Base-by-base conservation (phyloP, 2,329 filamentous ascomycete species). In the Pezicula carpinea region DNA sequence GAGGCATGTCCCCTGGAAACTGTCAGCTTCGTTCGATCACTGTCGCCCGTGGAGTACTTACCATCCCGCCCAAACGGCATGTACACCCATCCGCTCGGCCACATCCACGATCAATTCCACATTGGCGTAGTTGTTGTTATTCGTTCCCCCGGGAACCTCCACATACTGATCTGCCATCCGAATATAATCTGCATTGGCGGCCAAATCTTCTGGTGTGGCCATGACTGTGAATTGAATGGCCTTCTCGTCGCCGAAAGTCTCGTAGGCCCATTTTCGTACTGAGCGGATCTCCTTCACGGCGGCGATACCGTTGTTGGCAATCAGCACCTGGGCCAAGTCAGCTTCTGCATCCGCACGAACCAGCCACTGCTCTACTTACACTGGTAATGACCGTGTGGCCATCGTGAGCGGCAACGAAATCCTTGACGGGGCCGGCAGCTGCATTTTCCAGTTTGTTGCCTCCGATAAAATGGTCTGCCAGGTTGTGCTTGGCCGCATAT, bases 61-160 rank as follows among this genome's bases (percentile, higher is more conserved):
- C 91, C 93, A 99, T 77, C 93, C 93, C 60, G 93, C 93, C 93
- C 93, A 99, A 14, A 99, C 93, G 50, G 93, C 93, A 65, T 99
- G 93, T 51, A 99, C 93, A 61, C 92, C 83, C 90, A 96, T 97
- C 53, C 93, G 89, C 78, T 99, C 93, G 21, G 93, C 93, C 66
- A 99, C 83, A 74, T 99, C 93, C 57, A 99, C 93, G 69, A 99
- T 99, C 66, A 99, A 79, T 75, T 99, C 93, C 51, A 99, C 93
- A 68, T 99, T 99, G 73, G 93, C 93, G 72, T 99, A 99, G 73
- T 99, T 99, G 84, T 99, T 96, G 80, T 99, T 99, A 76, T 99
- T 99, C 53, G 93, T 99, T 65, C 93, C 93, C 64, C 93, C 93
- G 29, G 93, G 93, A 52, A 99, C 92, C 74, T 99, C 93, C 60